Base-by-base conservation (phyloP, 805 yeast genomes). In the Candida adriatica region DNA sequence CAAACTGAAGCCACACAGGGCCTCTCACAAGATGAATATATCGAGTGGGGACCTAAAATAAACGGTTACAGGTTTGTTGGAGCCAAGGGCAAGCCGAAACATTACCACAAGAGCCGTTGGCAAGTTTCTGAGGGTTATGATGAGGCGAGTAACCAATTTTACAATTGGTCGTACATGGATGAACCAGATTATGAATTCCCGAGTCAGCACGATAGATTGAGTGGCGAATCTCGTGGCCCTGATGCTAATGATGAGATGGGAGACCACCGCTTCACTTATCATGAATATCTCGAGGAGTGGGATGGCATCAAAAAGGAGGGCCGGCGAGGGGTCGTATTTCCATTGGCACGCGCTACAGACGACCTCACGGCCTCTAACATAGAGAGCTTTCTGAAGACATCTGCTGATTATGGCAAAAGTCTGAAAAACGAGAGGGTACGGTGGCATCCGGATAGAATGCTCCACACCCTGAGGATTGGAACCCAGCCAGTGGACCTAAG, bases 381-480 rank as follows among this genome's bases (percentile, higher is more conserved):
- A 6, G 16, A 30, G 11, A 4, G 13, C 2, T 54, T 55, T 26
- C 26, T 51, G 8, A 21, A 27, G 8, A 27, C 42, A 4, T 14
- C 39, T 2, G 8, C 26, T 2, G 41, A 41, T 29, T 33, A 34
- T 24, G 29, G 6, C 1, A 34, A 43, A 6, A 39, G 55, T 8
- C 37, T 62, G 16, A 73, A 67, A 36, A 42, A 37, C 18, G 86
- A 79, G 43, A 50, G 86, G 33, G 51, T 78, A 6, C 54, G 71
- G 39, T 79, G 86, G 86, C 87, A 79, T 49, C 87, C 87, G 2
- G 87, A 79, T 46, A 69, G 66, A 45, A 70, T 79, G 76, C 45
- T 49, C 8, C 48, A 51, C 8, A 49, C 48, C 23, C 45, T 61
- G 4, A 38, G 50, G 34, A 22, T 48, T 2, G 26, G 11, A 2